These are phyloP conservation scores for slime mould (Dictyostelium discoideum) DNA, from an alignment of 78 protist genomes.

Conservation along the genomic window DNA sequence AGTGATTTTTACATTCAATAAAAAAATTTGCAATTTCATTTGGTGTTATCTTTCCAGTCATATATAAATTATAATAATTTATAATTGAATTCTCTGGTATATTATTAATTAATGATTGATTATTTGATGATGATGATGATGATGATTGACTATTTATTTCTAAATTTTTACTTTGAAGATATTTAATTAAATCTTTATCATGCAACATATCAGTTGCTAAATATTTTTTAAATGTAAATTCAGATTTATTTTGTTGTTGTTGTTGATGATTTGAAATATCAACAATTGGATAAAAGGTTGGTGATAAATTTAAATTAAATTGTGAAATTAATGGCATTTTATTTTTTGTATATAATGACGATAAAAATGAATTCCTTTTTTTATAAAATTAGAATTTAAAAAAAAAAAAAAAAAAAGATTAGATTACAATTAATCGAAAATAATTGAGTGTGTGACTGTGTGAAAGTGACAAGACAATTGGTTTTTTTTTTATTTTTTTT, in stretches of 20 bases:
- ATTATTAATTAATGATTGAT: not conserved
- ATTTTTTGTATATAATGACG: constrained; percentile 34
- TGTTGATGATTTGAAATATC: not conserved
- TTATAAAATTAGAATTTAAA: not conserved
- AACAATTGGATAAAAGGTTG: constrained; percentile 30
- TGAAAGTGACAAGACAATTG: not conserved
- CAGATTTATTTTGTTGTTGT: not conserved
- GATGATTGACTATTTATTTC: not conserved
- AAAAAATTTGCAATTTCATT: not conserved
- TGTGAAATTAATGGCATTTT: not conserved
- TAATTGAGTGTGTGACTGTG: too few species aligned
- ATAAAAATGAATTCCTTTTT: constrained; percentile 43
- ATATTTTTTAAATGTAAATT: constrained; percentile 13
- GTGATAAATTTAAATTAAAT: not conserved
- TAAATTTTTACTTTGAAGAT: not conserved
- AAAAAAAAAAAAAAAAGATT: not conserved
- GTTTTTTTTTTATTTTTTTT: not conserved
- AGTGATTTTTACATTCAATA: constrained; percentile 14
- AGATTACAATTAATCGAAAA: not conserved
- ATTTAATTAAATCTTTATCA: not conserved
- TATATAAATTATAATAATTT: constrained; percentile 8
- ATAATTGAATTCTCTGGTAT: not conserved
- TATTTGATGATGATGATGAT: not conserved
- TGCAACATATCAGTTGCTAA: not conserved
- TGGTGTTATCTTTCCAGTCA: not conserved